Evolutionary conservation across 2,329 filamentous ascomycete species (phyloP), one percentile per base, ranked within the genome.

Genomic region (Epichloe glyceriae): DNA sequence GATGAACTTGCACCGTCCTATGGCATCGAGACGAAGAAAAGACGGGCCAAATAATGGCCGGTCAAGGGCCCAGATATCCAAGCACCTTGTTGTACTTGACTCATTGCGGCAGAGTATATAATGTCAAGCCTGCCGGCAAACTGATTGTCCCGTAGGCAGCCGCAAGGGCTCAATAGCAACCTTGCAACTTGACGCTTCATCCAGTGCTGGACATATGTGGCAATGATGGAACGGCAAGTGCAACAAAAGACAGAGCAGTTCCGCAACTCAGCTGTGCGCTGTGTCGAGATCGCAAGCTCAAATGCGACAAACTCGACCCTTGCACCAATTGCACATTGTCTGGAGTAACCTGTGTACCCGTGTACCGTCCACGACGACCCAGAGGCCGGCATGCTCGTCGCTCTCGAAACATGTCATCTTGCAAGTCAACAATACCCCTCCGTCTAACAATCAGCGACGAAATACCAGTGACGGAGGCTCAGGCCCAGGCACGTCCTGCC

Each of bases 241-340:
- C 50, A 47, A 46, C 35, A 33, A 52, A 30, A 34, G 47, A 49
- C 34, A 45, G 50, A 46, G 19, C 50, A 12, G 42, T 52, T 15
- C 50, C 55, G 10, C 53, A 56, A 40, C 51, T 56, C 5, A 55
- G 50, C 43, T 56, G 55, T 20, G 51, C 51, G 35, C 42, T 55
- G 6, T 56, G 55, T 45, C 51, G 53, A 19, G 55, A 57, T 22
- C 55, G 57, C 48, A 59, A 59, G 50, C 50, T 58, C 43, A 57
- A 55, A 42, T 59, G 57, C 44, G 55, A 59, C 47, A 59, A 58
- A 34, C 55, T 56, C 45, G 51, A 52, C 17, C 57, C 57, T 15
- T 59, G 56, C 48, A 52, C 57, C 8, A 57, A 57, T 35, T 58
- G 56, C 35, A 50, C 48, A 1, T 54, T 52, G 2, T 51, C 54